Evolutionary conservation across 371 early-diverging fungal genomes (phyloP).

Genomic region (Actinomucor elegans): DNA sequence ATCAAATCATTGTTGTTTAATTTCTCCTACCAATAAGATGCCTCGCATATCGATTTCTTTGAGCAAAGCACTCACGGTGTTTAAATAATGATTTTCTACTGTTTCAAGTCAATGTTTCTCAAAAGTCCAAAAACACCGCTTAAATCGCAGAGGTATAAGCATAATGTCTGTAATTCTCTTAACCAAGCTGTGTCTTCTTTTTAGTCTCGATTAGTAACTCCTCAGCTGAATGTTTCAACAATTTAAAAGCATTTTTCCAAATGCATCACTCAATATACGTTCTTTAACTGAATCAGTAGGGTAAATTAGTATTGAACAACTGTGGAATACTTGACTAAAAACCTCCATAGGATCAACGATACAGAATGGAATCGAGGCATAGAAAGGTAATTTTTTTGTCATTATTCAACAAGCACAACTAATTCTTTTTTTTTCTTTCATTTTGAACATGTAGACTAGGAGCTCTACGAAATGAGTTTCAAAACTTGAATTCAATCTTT

Average conservation of each 20-base stretch:
- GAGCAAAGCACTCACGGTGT: too few species aligned
- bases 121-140: too few species aligned
- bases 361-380: slow-evolving; percentile 26
- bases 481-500: slow-evolving; percentile 28
- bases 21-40: too few species aligned
- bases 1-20: too few species aligned
- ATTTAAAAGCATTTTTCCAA: slow-evolving; percentile 45
- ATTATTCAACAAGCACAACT: neutral
- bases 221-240: slow-evolving; percentile 54
- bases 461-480: slow-evolving; percentile 31
- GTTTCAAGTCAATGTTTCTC: too few species aligned
- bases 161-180: too few species aligned
- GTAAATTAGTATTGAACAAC: slow-evolving; percentile 10
- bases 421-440: too few species aligned
- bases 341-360: slow-evolving; percentile 6
- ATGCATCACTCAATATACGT: slow-evolving; percentile 32
- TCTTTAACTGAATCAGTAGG: slow-evolving; percentile 39
- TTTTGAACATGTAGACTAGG: slow-evolving; percentile 29
- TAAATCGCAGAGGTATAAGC: too few species aligned
- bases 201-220: too few species aligned
- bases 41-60: too few species aligned
- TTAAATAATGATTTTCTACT: too few species aligned
- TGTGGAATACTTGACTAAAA: neutral
- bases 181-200: too few species aligned
- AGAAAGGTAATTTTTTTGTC: slow-evolving; percentile 14